Evolutionary conservation across 495 filamentous ascomycete genomes (phyloP).

Genomic region (Hypoxylon lienhwacheense): DNA sequence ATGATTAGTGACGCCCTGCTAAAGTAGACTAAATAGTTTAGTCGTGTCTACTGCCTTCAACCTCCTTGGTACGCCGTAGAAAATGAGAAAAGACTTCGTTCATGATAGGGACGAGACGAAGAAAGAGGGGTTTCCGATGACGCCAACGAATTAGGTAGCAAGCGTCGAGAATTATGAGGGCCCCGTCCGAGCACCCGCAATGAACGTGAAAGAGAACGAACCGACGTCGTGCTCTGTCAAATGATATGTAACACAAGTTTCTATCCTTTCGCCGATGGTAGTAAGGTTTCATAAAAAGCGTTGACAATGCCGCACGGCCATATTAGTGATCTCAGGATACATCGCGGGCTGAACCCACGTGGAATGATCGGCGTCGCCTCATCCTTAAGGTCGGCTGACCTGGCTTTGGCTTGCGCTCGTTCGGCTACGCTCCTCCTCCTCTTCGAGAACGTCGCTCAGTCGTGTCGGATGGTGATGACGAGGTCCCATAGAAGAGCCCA

Average conservation of each 20-base stretch:
- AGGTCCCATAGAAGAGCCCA: slow-evolving; percentile 61
- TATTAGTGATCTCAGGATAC: neutral
- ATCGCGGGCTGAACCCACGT: neutral
- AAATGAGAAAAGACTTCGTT: slow-evolving; percentile 2
- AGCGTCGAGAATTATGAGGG: slow-evolving; percentile 10
- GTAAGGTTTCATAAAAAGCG: no score
- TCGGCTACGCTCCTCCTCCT: slow-evolving; percentile 72
- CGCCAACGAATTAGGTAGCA: slow-evolving; percentile 9
- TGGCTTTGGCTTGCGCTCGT: slow-evolving; percentile 53
- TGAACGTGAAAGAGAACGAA: slow-evolving; percentile 8
- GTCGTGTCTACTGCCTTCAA: slow-evolving; percentile 20
- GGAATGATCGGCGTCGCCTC: neutral
- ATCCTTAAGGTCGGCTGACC: slow-evolving; percentile 45
- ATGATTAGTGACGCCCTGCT: slow-evolving; percentile 20
- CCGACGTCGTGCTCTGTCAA: neutral
- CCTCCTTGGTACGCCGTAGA: slow-evolving; percentile 21
- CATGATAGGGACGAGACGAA: slow-evolving; percentile 6
- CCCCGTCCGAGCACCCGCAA: slow-evolving; percentile 12
- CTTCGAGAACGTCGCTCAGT: slow-evolving; percentile 90
- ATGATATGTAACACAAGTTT: neutral
- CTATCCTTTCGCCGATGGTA: neutral
- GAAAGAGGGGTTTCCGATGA: slow-evolving; percentile 5
- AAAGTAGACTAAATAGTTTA: slow-evolving; percentile 20
- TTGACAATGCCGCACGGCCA: neutral
- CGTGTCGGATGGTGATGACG: slow-evolving; percentile 93